Percentiles rank a stretch among this genome's conserved stretches.
phyloP scores from a whole-genome alignment of 345 rosid species.

The Heritiera fomes region DNA sequence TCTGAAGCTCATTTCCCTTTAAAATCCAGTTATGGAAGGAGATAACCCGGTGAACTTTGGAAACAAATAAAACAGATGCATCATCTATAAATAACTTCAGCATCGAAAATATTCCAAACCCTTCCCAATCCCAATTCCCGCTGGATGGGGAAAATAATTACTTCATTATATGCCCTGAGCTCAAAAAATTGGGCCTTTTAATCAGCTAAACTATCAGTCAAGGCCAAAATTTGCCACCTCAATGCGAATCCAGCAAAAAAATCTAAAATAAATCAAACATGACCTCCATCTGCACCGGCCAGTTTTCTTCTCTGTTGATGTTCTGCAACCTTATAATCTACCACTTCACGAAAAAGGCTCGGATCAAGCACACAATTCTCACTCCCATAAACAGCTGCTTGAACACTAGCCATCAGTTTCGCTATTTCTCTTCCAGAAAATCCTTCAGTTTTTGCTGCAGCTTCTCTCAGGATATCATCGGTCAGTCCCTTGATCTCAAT shows the following conservation, averaged over 20 bases:
- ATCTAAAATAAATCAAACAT: conserved; percentile 2
- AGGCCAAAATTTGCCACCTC: background rate
- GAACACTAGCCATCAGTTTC: conserved; percentile 88
- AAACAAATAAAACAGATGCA: background rate
- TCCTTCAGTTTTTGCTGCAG: conserved; percentile 80
- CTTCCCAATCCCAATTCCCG: background rate
- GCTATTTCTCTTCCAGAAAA: conserved; percentile 94
- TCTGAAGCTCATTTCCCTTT: background rate
- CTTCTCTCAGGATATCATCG: conserved; percentile 75
- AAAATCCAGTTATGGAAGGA: background rate
- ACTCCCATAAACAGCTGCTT: conserved; percentile 94
- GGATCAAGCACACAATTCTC: conserved; percentile 72
- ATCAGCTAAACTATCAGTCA: background rate
- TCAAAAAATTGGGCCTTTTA: background rate
- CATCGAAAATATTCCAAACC: background rate
- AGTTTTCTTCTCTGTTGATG: conserved; percentile 86
- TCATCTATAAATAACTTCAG: background rate
- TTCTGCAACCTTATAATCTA: conserved; percentile 91
- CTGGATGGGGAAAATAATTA: background rate
- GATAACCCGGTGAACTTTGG: background rate
- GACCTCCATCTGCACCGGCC: conserved; percentile 37
- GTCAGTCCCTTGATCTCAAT: conserved; percentile 79
- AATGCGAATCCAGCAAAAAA: background rate
- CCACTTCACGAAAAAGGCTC: conserved; percentile 76
- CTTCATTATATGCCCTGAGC: background rate